Evolutionary conservation across 2,329 filamentous ascomycete genomes (phyloP).

Genomic region (Chrysoporthe deuterocubensis): DNA sequence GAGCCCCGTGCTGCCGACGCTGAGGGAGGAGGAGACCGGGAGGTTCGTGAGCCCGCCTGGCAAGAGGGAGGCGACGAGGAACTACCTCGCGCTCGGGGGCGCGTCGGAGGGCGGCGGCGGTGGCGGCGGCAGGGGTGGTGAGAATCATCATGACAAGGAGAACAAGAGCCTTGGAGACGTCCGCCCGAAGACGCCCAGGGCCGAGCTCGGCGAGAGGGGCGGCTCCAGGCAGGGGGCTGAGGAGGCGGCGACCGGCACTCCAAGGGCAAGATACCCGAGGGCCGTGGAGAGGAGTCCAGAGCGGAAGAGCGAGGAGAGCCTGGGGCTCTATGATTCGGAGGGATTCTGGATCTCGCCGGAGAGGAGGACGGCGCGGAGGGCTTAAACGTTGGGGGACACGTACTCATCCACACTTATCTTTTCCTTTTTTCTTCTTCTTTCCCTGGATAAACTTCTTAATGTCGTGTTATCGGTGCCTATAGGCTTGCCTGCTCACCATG

Average conservation of each 20-base stretch:
- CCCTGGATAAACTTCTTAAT: background rate
- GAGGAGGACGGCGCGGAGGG: constrained; percentile 28
- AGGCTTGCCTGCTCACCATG: background rate
- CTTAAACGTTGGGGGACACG: background rate
- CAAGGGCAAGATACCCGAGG: background rate
- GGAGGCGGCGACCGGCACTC: background rate
- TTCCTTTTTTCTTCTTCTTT: background rate
- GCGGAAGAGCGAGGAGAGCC: constrained; percentile 42
- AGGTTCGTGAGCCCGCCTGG: constrained; percentile 37
- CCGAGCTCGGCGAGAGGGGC: constrained; percentile 20
- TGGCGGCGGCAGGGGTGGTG: constrained; percentile 7
- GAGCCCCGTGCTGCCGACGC: constrained; percentile 41
- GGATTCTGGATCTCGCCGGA: constrained; percentile 51
- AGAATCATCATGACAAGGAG: constrained; percentile 17
- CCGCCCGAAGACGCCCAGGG: constrained; percentile 20
- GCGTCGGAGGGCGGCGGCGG: constrained; percentile 17
- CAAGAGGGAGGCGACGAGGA: constrained; percentile 40
- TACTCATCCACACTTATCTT: background rate
- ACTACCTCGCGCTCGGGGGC: constrained; percentile 53
- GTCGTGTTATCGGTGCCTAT: background rate
- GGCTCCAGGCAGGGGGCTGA: background rate
- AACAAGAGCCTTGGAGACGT: background rate
- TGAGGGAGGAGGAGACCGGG: constrained; percentile 41
- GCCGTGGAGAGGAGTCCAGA: background rate
- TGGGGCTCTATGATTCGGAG: constrained; percentile 50